Evolutionary conservation across 495 filamentous ascomycete species (phyloP), one percentile per base, ranked within the genome.

Genomic region (Talaromyces wortmannii): DNA sequence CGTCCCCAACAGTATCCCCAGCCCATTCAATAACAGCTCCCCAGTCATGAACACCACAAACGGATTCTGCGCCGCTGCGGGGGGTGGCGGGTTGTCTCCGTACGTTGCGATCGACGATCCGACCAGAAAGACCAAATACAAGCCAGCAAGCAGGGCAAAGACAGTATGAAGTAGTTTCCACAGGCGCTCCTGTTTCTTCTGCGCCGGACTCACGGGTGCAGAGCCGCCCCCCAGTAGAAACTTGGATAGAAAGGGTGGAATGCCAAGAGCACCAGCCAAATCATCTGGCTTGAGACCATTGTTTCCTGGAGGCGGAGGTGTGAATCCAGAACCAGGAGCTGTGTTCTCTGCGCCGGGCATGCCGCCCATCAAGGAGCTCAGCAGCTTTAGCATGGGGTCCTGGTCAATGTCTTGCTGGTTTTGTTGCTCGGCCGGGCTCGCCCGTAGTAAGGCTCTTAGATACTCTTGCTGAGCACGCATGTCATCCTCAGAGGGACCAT

Each of bases 21-120:
- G 80, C 7, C 79, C 80, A 57, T 88, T 80, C 59, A 96, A 65
- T 31, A 92, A 58, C 53, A 91, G 67, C 74, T 96, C 89, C 10
- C 83, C 88, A 3, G 90, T 91, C 17, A 87, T 84, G 63, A 96
- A 96, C 52, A 87, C 80, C 61, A 86, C 82, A 70, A 94, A 96
- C 18, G 80, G 76, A 46, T 78, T 80, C 74, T 65, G 79, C 68
- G 54, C 89, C 78, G 58, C 80, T 74, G 75, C 91, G 84, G 48
- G 87, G 69, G 47, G 87, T 75, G 58, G 78, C 71, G 48, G 88
- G 52, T 48, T 80, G 73, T 49, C 67, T 2, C 75, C 75, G 30
- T 69, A 78, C 45, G 65, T 62, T 30, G 68, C 55, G 46, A 76
- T 66, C 6, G 75, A 69, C 7, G 67, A 51, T 7, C 67, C 65